A percentile compares a stretch with the other conserved stretches of the same genome.
Evolutionary conservation across 345 rosid species (phyloP).

Genomic region (Nasturtium officinale): DNA sequence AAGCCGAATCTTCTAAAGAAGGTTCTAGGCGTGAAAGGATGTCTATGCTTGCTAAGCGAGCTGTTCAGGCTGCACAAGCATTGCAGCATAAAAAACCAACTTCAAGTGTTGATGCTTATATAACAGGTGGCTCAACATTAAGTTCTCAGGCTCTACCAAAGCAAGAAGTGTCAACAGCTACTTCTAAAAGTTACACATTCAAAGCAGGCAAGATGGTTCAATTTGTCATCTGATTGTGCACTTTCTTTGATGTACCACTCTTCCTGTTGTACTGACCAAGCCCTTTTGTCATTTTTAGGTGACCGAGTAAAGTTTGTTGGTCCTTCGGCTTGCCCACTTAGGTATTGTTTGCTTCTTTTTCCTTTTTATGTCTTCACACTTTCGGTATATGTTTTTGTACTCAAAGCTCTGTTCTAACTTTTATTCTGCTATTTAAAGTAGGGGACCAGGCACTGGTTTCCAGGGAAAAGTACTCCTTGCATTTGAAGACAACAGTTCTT

Average conservation of each 20-base stretch:
- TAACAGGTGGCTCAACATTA: constrained; percentile 78
- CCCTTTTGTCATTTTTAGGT: constrained; percentile 56
- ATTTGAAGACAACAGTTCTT: constrained; percentile 83
- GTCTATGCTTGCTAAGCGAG: constrained; percentile 61
- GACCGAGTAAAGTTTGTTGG: constrained; percentile 85
- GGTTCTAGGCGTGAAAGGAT: constrained; percentile 69
- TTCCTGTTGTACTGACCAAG: constrained; percentile 26
- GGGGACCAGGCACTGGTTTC: constrained; percentile 80
- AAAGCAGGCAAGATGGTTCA: constrained; percentile 62
- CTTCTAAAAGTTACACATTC: constrained; percentile 79
- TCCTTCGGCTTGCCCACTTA: constrained; percentile 50
- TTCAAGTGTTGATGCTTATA: constrained; percentile 94
- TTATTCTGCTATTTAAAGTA: constrained; percentile 29
- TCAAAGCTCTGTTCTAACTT: constrained; percentile 5
- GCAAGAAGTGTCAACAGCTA: constrained; percentile 92
- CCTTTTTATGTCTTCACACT: constrained; percentile 9
- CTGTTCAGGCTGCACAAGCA: constrained; percentile 56
- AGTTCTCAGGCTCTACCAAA: constrained; percentile 75
- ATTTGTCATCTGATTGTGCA: constrained; percentile 9
- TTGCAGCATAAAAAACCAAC: constrained; percentile 78
- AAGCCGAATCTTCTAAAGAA: constrained; percentile 71
- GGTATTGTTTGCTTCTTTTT: constrained; percentile 42
- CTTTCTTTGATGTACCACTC: constrained; percentile 25
- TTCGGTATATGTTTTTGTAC: constrained; percentile 3
- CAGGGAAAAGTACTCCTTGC: constrained; percentile 93